Conservation (phyloP, 1,284 basidiomycete species). For the Taiwanofungus camphoratus region DNA sequence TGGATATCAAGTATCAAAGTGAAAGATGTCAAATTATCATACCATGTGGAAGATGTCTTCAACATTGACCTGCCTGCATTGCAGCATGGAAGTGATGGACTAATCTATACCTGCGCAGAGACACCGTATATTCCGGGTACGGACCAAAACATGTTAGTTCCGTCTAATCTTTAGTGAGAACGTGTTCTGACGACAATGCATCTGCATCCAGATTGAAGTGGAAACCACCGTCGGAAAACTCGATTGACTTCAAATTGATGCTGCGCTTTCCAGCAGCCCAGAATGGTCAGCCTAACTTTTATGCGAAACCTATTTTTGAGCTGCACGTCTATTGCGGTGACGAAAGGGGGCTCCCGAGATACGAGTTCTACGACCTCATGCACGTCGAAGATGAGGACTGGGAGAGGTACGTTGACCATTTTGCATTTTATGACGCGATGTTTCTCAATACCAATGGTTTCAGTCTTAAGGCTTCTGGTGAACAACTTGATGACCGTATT, state of each 20-base stretch:
- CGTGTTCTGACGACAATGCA: no score
- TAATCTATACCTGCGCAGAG: conserved; percentile 93
- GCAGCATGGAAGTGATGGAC: conserved; percentile 91
- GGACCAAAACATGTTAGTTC: conserved; percentile 81
- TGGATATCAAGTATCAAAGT: conserved; percentile 61
- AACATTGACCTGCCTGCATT: conserved; percentile 80
- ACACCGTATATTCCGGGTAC: conserved; percentile 87
- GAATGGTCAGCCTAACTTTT: conserved; percentile 69
- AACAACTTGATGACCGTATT: conserved; percentile 90
- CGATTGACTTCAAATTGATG: conserved; percentile 94
- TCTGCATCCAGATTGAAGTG: conserved; percentile 85
- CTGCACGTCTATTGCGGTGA: conserved; percentile 78
- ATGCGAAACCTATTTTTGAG: conserved; percentile 82
- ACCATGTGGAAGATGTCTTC: conserved; percentile 84
- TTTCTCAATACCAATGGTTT: no score
- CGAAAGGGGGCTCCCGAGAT: conserved; percentile 49
- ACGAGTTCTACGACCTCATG: conserved; percentile 87
- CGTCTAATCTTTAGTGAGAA: no score
- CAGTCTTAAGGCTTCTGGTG: conserved; percentile 81
- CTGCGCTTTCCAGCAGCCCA: conserved; percentile 80
- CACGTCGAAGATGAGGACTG: conserved; percentile 88
- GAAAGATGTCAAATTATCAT: conserved; percentile 88
- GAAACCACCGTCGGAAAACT: conserved; percentile 98
- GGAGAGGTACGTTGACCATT: conserved; percentile 62
- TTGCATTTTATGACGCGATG: not conserved